Evolutionary conservation across 148 eudicot species (phyloP).

Genomic region (Vaccinium myrtillus): DNA sequence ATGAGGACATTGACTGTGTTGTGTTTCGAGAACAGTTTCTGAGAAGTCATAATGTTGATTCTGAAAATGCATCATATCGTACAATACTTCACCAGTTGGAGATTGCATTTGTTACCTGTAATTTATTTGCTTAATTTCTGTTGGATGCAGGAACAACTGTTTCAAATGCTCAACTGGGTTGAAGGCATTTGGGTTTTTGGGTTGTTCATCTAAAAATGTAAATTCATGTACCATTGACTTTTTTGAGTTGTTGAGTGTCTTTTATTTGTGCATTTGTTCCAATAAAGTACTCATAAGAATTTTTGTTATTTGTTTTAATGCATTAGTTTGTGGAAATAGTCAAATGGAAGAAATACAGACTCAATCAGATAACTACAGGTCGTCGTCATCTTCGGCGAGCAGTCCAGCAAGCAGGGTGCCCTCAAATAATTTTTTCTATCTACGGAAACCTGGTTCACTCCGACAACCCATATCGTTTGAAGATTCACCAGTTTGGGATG

Average conservation of each 20-base stretch:
- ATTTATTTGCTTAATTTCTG: background rate
- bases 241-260: slow-evolving; percentile 9
- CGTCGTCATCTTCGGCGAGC: slow-evolving; percentile 93
- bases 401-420: slow-evolving; percentile 94
- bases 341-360: slow-evolving; percentile 94
- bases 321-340: background rate
- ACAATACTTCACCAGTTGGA: background rate
- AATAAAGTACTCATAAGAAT: background rate
- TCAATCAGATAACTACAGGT: slow-evolving; percentile 87
- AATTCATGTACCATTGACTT: background rate
- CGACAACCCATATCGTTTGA: slow-evolving; percentile 74
- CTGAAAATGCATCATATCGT: background rate
- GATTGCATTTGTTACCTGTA: background rate
- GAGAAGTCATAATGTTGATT: background rate
- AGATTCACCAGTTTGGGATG: slow-evolving; percentile 98
- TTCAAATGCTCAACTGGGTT: background rate
- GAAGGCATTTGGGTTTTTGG: background rate
- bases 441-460: slow-evolving; percentile 76
- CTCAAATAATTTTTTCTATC: slow-evolving; percentile 85
- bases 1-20: background rate
- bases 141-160: slow-evolving; percentile 13
- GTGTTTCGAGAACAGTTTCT: background rate
- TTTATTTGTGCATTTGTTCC: background rate
- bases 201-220: slow-evolving; percentile 9
- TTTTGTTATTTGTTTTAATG: background rate